These are phyloP conservation scores for Oldenlandia corymbosa DNA, from an alignment of 257 asterid species.

Conservation along the genomic window DNA sequence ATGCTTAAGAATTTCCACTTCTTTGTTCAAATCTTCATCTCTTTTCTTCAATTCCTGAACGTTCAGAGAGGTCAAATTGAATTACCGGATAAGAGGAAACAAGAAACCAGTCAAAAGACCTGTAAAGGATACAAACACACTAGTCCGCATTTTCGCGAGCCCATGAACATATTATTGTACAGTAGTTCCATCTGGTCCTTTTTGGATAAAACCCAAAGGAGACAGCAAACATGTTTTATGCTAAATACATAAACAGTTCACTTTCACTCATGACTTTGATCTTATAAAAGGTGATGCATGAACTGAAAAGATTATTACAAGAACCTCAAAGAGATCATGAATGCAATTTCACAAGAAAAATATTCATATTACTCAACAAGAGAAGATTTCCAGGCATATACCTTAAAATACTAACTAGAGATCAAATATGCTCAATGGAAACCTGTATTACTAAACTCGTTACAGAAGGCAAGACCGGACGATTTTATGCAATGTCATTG, in stretches of 20 bases:
- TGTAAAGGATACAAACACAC: neutral
- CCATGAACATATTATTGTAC: too few species aligned
- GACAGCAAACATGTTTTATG: neutral
- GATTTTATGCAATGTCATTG: neutral
- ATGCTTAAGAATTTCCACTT: slow-evolving; percentile 50
- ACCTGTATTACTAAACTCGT: neutral
- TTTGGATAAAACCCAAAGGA: too few species aligned
- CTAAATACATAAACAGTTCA: neutral
- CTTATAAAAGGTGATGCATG: neutral
- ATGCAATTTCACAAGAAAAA: neutral
- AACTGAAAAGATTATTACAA: neutral
- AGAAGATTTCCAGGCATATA: neutral
- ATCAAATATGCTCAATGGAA: neutral
- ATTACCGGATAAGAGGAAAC: neutral
- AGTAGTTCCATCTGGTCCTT: too few species aligned
- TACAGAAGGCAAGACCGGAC: neutral
- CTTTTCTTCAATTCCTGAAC: slow-evolving; percentile 53
- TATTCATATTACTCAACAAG: neutral
- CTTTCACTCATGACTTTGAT: neutral
- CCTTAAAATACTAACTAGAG: neutral
- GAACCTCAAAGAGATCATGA: neutral
- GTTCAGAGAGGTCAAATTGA: too few species aligned
- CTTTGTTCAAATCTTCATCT: slow-evolving; percentile 54
- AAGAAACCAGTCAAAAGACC: neutral
- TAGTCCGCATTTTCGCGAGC: neutral